Base-by-base conservation (phyloP, 2,329 filamentous ascomycete species). In the Metarhizium sp. region DNA sequence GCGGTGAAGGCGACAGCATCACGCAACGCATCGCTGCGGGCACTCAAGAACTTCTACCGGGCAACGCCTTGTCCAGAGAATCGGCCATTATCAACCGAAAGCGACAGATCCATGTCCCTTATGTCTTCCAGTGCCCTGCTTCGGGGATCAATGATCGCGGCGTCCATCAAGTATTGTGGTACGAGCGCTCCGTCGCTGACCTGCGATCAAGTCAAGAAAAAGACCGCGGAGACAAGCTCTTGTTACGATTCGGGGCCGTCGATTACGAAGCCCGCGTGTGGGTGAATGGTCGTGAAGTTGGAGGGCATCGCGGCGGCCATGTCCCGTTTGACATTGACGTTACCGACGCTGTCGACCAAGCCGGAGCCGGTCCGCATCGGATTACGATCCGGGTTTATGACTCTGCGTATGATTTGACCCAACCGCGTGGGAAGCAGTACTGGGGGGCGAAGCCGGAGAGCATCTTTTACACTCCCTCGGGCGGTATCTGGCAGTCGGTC, bases 71-170 rank as follows among this genome's bases (percentile, higher is more conserved):
- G 25, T 25, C 25, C 25, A 25, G 25, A 25, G 25, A 25, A 25
- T 25, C 64, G 13, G 59, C 61, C 0, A 69, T 68, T 13, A 29
- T 54, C 18, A 67, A 78, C 56, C 61, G 66, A 13, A 81, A 78
- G 63, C 73, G 74, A 30, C 71, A 74, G 10, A 87, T 87, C 58
- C 72, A 76, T 40, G 82, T 87, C 0, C 84, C 84, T 0, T 88
- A 79, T 59, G 83, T 81, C 2, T 87, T 86, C 62, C 85, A 87
- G 64, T 77, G 78, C 5, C 78, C 78, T 0, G 83, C 83, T 0
- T 86, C 83, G 0, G 82, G 82, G 2, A 80, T 87, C 59, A 74
- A 79, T 57, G 78, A 85, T 38, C 77, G 77, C 54, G 80, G 78
- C 51, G 81, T 82, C 2, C 85, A 87, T 63, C 82, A 87, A 65